A percentile compares a stretch with the other conserved stretches of the same genome.
Evolutionary conservation across 352 stramenopile species (phyloP).

Genomic region (Aphanomyces euteiches): DNA sequence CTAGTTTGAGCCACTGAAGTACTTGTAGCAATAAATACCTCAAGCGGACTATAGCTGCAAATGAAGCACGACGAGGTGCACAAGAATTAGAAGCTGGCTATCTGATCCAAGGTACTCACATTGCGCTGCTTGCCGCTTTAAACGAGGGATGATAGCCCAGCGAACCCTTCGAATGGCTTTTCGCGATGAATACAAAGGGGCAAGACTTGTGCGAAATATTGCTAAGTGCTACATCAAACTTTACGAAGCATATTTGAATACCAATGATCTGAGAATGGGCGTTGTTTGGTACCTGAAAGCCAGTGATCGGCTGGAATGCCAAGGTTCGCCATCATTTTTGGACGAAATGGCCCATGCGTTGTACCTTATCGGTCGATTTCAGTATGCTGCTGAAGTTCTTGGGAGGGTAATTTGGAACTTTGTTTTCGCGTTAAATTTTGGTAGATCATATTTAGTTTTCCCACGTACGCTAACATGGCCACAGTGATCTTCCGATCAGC

Average conservation of each 20-base stretch:
- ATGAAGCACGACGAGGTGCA: conserved; percentile 43
- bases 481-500: conserved; percentile 67
- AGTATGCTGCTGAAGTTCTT: conserved; percentile 51
- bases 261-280: conserved; percentile 38
- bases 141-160: neutral
- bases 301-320: conserved; percentile 43
- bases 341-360: conserved; percentile 55
- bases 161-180: conserved; percentile 12
- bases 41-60: conserved; percentile 37
- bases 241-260: conserved; percentile 17
- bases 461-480: conserved; percentile 43
- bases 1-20: conserved; percentile 38
- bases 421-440: neutral
- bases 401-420: conserved; percentile 22
- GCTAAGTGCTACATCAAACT: conserved; percentile 29
- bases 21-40: conserved; percentile 39
- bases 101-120: conserved; percentile 13
- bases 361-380: conserved; percentile 42
- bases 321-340: conserved; percentile 52
- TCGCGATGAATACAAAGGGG: conserved; percentile 19
- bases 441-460: conserved; percentile 59
- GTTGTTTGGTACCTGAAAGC: conserved; percentile 38
- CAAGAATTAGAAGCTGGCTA: conserved; percentile 37
- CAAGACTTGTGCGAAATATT: conserved; percentile 16
- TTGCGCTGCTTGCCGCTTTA: neutral